These are phyloP conservation scores for Diplodia intermedia DNA, from an alignment of 2,329 filamentous ascomycete genomes.

Conservation along the genomic window DNA sequence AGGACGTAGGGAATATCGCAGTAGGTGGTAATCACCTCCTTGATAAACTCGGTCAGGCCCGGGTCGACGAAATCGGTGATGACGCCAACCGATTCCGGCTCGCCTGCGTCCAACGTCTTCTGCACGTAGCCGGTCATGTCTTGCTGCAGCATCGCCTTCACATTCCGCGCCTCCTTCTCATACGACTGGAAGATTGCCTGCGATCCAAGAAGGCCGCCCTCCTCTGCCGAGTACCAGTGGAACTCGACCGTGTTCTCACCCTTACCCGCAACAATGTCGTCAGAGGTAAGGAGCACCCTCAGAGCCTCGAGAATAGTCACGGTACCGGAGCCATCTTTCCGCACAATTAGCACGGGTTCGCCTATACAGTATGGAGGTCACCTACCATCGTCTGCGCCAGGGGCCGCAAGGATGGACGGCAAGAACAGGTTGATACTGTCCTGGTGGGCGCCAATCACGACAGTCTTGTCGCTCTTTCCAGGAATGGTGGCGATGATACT, in stretches of 20 bases:
- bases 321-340: slow-evolving; percentile 79
- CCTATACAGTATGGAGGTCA: no score
- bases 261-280: slow-evolving; percentile 72
- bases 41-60: slow-evolving; percentile 86
- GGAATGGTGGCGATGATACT: slow-evolving; percentile 92
- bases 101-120: slow-evolving; percentile 80
- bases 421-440: slow-evolving; percentile 95
- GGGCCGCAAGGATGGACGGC: slow-evolving; percentile 81
- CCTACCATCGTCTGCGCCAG: slow-evolving; percentile 80
- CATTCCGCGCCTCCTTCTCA: slow-evolving; percentile 71
- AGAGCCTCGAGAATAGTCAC: slow-evolving; percentile 95
- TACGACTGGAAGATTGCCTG: slow-evolving; percentile 89
- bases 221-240: slow-evolving; percentile 94
- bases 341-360: background rate
- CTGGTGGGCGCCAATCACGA: slow-evolving; percentile 90
- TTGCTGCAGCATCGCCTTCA: slow-evolving; percentile 98
- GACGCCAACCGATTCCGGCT: slow-evolving; percentile 85
- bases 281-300: slow-evolving; percentile 76
- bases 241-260: slow-evolving; percentile 90
- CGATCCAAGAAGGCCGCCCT: slow-evolving; percentile 84
- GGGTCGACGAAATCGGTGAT: slow-evolving; percentile 91
- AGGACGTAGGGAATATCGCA: slow-evolving; percentile 86
- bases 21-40: slow-evolving; percentile 84
- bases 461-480: slow-evolving; percentile 80
- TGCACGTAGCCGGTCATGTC: slow-evolving; percentile 91